Conservation (phyloP, 2,329 filamentous ascomycete species). For the Hypoxylon sp. region DNA sequence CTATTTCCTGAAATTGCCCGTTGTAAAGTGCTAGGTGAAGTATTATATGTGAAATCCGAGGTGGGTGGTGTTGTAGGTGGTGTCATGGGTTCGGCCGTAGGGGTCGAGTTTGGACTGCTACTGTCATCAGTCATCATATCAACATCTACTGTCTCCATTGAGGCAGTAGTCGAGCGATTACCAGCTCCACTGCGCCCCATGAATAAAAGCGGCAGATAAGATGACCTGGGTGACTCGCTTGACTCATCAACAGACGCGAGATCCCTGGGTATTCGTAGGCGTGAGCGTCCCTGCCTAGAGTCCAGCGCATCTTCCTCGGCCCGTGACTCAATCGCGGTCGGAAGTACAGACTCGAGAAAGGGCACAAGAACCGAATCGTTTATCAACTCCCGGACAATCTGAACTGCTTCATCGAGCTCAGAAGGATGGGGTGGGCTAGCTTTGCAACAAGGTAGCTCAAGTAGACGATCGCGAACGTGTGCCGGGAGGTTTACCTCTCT, state of each 20-base stretch:
- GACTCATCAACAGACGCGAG: slow-evolving; percentile 56
- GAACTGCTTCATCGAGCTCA: slow-evolving; percentile 84
- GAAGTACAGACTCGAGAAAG: slow-evolving; percentile 80
- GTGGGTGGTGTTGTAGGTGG: slow-evolving; percentile 81
- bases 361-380: slow-evolving; percentile 95
- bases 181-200: slow-evolving; percentile 57
- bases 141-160: slow-evolving; percentile 64
- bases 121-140: slow-evolving; percentile 76
- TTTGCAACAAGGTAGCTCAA: slow-evolving; percentile 72
- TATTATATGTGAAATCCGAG: slow-evolving; percentile 68
- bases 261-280: slow-evolving; percentile 59
- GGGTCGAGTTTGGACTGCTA: slow-evolving; percentile 71
- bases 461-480: slow-evolving; percentile 84
- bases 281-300: slow-evolving; percentile 58
- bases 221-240: slow-evolving; percentile 62
- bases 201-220: slow-evolving; percentile 61
- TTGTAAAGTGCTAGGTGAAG: slow-evolving; percentile 68
- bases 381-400: slow-evolving; percentile 95
- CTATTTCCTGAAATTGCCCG: slow-evolving; percentile 70
- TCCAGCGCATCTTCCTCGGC: slow-evolving; percentile 58
- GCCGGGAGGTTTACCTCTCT: slow-evolving; percentile 93
- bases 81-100: slow-evolving; percentile 75
- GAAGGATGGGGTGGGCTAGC: slow-evolving; percentile 80
- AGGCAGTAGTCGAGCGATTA: slow-evolving; percentile 62
- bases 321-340: slow-evolving; percentile 56